Evolutionary conservation across 2,329 filamentous ascomycete species (phyloP).

Genomic region (Aspergillus clavatus): DNA sequence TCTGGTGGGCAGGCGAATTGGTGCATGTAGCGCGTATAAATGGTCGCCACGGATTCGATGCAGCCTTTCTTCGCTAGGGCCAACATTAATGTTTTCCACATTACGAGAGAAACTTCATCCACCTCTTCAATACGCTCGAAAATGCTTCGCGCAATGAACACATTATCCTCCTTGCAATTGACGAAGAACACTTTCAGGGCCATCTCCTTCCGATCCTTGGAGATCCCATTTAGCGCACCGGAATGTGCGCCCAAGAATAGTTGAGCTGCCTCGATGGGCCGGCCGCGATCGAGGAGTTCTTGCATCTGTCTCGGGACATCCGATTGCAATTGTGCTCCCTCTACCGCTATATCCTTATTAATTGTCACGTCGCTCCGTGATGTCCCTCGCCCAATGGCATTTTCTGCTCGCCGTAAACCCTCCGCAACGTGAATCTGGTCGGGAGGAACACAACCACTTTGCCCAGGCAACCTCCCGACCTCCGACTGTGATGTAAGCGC

Average conservation of each 20-base stretch:
- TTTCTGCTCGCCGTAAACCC: slow-evolving; percentile 1
- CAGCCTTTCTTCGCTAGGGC: slow-evolving; percentile 32
- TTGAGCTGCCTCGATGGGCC: slow-evolving; percentile 35
- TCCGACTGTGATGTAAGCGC: not conserved
- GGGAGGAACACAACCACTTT: slow-evolving; percentile 3
- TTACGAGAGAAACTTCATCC: slow-evolving; percentile 25
- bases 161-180: slow-evolving; percentile 35
- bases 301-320: slow-evolving; percentile 19
- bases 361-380: not conserved
- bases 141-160: slow-evolving; percentile 35
- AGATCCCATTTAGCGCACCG: slow-evolving; percentile 18
- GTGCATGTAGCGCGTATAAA: slow-evolving; percentile 28
- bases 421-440: slow-evolving; percentile 3
- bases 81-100: slow-evolving; percentile 38
- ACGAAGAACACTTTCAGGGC: slow-evolving; percentile 29
- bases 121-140: slow-evolving; percentile 33
- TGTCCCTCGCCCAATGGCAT: not conserved
- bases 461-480: not conserved
- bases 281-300: slow-evolving; percentile 22
- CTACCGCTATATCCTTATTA: not conserved
- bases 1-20: slow-evolving; percentile 26
- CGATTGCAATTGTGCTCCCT: not conserved
- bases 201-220: slow-evolving; percentile 26
- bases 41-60: slow-evolving; percentile 33
- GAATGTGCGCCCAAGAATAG: slow-evolving; percentile 29